These are phyloP conservation scores for Chernovozyma sophiae-reginae DNA, from an alignment of 1,139 yeast genomes.

Conservation along the genomic window DNA sequence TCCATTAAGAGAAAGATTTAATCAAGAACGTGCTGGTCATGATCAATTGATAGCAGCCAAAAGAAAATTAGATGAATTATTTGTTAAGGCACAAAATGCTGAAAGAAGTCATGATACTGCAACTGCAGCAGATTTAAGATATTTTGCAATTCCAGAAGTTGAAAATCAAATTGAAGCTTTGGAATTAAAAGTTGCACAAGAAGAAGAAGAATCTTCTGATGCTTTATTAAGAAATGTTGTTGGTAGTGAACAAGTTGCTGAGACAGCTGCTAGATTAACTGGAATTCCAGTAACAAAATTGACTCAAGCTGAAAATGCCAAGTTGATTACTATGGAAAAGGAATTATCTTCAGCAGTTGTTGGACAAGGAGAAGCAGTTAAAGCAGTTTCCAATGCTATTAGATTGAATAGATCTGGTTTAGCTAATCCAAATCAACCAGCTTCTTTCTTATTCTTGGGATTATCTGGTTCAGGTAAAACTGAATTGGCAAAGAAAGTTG, in stretches of 20 bases:
- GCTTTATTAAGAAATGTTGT: constrained; percentile 83
- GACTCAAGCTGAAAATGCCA: constrained; percentile 91
- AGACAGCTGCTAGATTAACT: constrained; percentile 94
- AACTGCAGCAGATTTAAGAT: constrained; percentile 91
- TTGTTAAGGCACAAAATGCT: constrained; percentile 90
- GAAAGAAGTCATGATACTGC: constrained; percentile 95
- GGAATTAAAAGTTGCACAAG: constrained; percentile 74
- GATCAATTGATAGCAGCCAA: constrained; percentile 86
- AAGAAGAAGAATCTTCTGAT: constrained; percentile 56
- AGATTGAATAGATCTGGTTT: constrained; percentile 93
- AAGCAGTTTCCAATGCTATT: constrained; percentile 92
- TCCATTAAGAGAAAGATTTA: constrained; percentile 83
- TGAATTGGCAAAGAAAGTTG: constrained; percentile 92
- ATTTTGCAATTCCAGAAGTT: constrained; percentile 95
- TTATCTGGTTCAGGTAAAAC: constrained; percentile 98
- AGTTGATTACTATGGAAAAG: constrained; percentile 90
- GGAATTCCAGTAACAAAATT: constrained; percentile 98
- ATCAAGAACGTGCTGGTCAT: constrained; percentile 87
- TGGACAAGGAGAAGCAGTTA: constrained; percentile 95
- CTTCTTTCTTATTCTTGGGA: constrained; percentile 92
- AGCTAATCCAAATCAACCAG: constrained; percentile 93
- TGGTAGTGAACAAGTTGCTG: constrained; percentile 89
- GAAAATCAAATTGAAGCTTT: constrained; percentile 69
- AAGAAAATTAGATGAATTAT: constrained; percentile 87
- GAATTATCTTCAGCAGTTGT: constrained; percentile 80